A percentile compares a stretch with the other conserved stretches of the same genome.
Evolutionary conservation across 306 rosid genomes (phyloP).

Genomic region (Gastrolobium bilobum): DNA sequence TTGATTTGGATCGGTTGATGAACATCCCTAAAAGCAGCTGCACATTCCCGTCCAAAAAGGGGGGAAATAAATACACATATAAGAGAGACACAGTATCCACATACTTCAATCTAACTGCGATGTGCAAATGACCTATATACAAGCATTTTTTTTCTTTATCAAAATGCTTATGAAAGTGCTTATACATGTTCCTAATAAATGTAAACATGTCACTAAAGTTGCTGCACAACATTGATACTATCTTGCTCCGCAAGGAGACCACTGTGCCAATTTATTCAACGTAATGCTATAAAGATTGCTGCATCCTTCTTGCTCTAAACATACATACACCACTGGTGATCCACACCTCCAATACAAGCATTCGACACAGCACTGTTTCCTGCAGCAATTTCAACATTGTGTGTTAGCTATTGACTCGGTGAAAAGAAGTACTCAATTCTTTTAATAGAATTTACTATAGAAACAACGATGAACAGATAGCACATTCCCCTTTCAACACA

Average conservation of each 20-base stretch:
- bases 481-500: conserved; percentile 32
- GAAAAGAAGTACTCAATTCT: neutral
- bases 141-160: neutral
- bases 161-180: neutral
- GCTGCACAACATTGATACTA: conserved; percentile 19
- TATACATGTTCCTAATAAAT: conserved; percentile 1
- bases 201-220: conserved; percentile 24
- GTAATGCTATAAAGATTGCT: neutral
- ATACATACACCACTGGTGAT: conserved; percentile 5
- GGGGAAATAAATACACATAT: too few relatives aligned
- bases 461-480: conserved; percentile 22
- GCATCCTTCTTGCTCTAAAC: conserved; percentile 26
- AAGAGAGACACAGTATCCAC: too few relatives aligned
- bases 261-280: conserved; percentile 12
- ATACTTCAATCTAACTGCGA: conserved; percentile 11
- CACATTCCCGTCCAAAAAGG: too few relatives aligned
- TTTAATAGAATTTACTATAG: neutral
- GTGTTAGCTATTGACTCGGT: neutral
- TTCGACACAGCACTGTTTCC: conserved; percentile 9
- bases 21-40: too few relatives aligned
- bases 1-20: too few relatives aligned
- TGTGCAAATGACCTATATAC: neutral
- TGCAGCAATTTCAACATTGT: conserved; percentile 16
- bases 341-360: neutral
- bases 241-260: conserved; percentile 22